Percentiles rank a stretch among this genome's conserved stretches.
Evolutionary conservation across 768 basidiomycete genomes (phyloP).

Genomic region (Suillus variegatus): DNA sequence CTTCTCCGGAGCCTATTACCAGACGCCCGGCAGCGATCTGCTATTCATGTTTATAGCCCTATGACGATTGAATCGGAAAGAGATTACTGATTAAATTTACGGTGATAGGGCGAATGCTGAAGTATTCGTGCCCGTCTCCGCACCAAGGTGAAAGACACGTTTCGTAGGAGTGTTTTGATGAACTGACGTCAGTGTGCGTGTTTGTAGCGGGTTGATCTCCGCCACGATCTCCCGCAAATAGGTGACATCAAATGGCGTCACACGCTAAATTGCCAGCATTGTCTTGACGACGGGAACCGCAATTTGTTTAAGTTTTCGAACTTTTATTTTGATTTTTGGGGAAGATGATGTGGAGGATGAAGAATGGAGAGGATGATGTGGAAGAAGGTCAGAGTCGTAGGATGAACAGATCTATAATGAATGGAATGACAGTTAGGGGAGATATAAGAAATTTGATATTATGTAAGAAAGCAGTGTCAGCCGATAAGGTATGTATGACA

Average conservation of each 20-base stretch:
- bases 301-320: conserved; percentile 1
- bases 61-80: conserved; percentile 13
- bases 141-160: conserved; percentile 69
- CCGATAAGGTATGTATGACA: conserved; percentile 11
- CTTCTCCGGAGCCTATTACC: conserved; percentile 10
- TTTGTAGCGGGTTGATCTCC: conserved; percentile 57
- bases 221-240: conserved; percentile 48
- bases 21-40: not conserved
- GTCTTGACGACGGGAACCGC: conserved; percentile 31
- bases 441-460: conserved; percentile 5
- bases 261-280: conserved; percentile 18
- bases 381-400: not conserved
- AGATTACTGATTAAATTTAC: conserved; percentile 33
- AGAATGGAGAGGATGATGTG: not conserved
- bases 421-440: conserved; percentile 8
- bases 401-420: not conserved
- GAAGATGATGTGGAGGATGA: not conserved
- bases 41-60: conserved; percentile 15
- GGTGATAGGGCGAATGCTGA: conserved; percentile 68
- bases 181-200: conserved; percentile 30
- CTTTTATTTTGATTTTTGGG: not conserved
- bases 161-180: conserved; percentile 5
- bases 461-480: conserved; percentile 1
- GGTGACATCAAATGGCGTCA: conserved; percentile 32
- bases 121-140: conserved; percentile 83